Evolutionary conservation across 345 rosid genomes (phyloP).

Genomic region (Melastoma malabathricum): DNA sequence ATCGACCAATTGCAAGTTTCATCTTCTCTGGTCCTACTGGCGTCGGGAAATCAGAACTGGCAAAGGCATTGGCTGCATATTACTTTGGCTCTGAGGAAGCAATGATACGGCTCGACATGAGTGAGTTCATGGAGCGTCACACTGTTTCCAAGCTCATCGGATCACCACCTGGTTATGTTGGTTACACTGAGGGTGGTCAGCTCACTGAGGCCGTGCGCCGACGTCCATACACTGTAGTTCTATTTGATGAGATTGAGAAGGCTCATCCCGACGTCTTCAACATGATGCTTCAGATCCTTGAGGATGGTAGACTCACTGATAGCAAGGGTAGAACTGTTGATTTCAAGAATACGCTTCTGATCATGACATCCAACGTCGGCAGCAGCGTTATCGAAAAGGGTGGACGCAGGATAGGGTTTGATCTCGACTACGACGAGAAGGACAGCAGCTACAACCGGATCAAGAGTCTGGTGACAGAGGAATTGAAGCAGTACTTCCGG

Average conservation of each 20-base stretch:
- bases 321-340: slow-evolving; percentile 98
- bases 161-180: slow-evolving; percentile 98
- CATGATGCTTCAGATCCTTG: slow-evolving; percentile 99
- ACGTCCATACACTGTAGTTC: slow-evolving; percentile 82
- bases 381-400: slow-evolving; percentile 96
- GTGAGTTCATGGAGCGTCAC: slow-evolving; percentile 98
- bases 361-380: slow-evolving; percentile 96
- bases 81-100: slow-evolving; percentile 97
- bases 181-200: slow-evolving; percentile 97
- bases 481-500: slow-evolving; percentile 79
- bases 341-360: slow-evolving; percentile 90
- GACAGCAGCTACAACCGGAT: slow-evolving; percentile 87
- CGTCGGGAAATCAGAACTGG: slow-evolving; percentile 97
- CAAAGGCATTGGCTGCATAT: slow-evolving; percentile 88
- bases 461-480: slow-evolving; percentile 89
- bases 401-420: slow-evolving; percentile 79
- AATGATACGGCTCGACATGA: slow-evolving; percentile 96
- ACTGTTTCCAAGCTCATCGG: slow-evolving; percentile 96
- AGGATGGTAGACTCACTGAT: slow-evolving; percentile 93
- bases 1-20: slow-evolving; percentile 93
- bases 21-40: slow-evolving; percentile 99
- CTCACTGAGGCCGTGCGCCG: slow-evolving; percentile 94
- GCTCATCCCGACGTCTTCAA: slow-evolving; percentile 98
- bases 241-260: slow-evolving; percentile 94
- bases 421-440: slow-evolving; percentile 80